These are phyloP conservation scores for Corynascus novoguineensis DNA, from an alignment of 495 filamentous ascomycete genomes.

Conservation along the genomic window DNA sequence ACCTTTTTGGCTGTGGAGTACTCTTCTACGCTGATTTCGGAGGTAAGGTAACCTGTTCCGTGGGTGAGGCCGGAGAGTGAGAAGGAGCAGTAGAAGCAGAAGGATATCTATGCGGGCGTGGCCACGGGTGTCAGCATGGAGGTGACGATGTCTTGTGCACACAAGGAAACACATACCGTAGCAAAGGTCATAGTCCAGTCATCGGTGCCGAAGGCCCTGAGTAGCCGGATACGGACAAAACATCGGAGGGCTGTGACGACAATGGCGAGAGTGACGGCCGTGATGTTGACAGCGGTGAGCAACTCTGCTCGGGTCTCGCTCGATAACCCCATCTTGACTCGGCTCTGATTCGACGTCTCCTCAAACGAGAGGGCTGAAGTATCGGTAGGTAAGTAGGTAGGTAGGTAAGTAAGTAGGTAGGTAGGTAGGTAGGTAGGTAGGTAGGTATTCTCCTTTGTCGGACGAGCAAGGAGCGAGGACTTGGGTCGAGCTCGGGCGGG, in stretches of 20 bases:
- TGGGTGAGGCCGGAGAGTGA: conserved; percentile 11
- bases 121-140: not conserved
- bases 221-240: conserved; percentile 15
- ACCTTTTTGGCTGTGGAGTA: conserved; percentile 9
- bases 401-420: too few species aligned
- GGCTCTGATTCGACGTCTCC: not conserved
- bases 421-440: too few species aligned
- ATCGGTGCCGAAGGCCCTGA: conserved; percentile 17
- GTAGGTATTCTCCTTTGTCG: too few species aligned
- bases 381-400: too few species aligned
- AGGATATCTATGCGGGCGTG: not conserved
- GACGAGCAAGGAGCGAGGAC: too few species aligned
- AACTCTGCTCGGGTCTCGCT: not conserved
- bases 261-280: conserved; percentile 3
- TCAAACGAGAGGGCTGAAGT: not conserved
- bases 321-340: not conserved
- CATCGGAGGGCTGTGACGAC: conserved; percentile 12
- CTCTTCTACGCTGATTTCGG: conserved; percentile 1
- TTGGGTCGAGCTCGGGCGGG: too few species aligned
- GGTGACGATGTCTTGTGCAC: not conserved
- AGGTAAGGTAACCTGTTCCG: conserved; percentile 9
- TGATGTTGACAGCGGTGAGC: conserved; percentile 11
- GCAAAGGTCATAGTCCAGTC: conserved; percentile 18
- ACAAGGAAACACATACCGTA: not conserved
- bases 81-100: conserved; percentile 12